phyloP scores from a whole-genome alignment of 345 rosid species.

The Gossypium longicalyx region DNA sequence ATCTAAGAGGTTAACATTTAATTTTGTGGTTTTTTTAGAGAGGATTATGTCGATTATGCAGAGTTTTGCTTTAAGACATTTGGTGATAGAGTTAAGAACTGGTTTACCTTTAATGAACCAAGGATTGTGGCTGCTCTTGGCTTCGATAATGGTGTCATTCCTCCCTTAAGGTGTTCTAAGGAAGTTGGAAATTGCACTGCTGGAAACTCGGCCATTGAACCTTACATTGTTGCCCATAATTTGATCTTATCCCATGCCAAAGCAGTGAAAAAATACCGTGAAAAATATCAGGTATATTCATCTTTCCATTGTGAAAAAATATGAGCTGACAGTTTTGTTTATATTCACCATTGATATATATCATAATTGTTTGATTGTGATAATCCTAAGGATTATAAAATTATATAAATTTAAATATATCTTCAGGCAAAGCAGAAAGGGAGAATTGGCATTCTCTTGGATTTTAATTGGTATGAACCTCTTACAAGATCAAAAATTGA shows the following conservation, averaged over 20 bases:
- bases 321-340: too few species aligned
- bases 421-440: conserved; percentile 50
- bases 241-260: conserved; percentile 51
- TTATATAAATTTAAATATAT: background rate
- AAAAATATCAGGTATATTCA: conserved; percentile 37
- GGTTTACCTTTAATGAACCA: conserved; percentile 69
- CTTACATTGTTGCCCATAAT: conserved; percentile 55
- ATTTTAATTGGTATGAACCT: conserved; percentile 64
- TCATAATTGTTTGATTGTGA: background rate
- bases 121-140: conserved; percentile 56
- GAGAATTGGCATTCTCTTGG: conserved; percentile 56
- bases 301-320: background rate
- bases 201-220: conserved; percentile 34
- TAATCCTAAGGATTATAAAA: background rate
- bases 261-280: conserved; percentile 49
- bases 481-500: conserved; percentile 47
- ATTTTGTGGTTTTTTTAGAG: conserved; percentile 26
- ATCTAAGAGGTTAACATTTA: background rate
- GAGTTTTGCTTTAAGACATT: conserved; percentile 61
- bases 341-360: background rate
- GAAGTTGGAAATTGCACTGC: conserved; percentile 47
- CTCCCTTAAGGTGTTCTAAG: conserved; percentile 58
- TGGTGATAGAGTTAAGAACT: conserved; percentile 65
- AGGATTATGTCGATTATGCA: conserved; percentile 53
- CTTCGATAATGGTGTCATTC: conserved; percentile 44